Evolutionary conservation across 805 yeast genomes (phyloP).

Genomic region (Naumovozyma castellii): DNA sequence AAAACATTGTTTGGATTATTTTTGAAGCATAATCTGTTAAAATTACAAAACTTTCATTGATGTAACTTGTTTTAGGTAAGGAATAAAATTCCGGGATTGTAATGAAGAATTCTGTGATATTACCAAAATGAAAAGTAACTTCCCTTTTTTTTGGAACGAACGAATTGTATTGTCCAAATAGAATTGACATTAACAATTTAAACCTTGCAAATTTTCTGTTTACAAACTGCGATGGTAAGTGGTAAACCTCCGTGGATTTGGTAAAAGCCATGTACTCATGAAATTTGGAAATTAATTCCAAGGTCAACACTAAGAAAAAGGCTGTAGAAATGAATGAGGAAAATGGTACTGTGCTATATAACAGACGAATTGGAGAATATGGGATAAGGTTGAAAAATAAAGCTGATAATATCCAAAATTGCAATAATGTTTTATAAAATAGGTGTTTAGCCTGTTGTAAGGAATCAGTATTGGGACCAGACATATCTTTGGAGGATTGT

Average conservation of each 20-base stretch:
- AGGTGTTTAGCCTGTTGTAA: neutral
- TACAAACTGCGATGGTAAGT: too few species aligned
- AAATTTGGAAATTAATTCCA: slow-evolving; percentile 14
- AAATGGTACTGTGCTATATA: slow-evolving; percentile 11
- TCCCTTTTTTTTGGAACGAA: slow-evolving; percentile 1
- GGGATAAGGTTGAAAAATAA: slow-evolving; percentile 11
- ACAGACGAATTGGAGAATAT: slow-evolving; percentile 7
- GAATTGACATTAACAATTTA: slow-evolving; percentile 1
- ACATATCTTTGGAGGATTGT: neutral
- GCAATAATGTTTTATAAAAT: slow-evolving; percentile 9
- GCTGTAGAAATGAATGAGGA: slow-evolving; percentile 5
- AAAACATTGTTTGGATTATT: neutral
- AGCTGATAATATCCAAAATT: slow-evolving; percentile 18
- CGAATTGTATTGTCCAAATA: neutral
- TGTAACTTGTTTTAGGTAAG: slow-evolving; percentile 6
- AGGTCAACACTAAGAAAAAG: slow-evolving; percentile 6
- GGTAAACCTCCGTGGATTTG: too few species aligned
- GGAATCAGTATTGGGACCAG: neutral
- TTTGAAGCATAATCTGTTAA: neutral
- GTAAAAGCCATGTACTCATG: slow-evolving; percentile 9
- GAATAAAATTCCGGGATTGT: slow-evolving; percentile 6
- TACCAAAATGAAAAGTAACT: slow-evolving; percentile 8
- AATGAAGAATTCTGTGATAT: slow-evolving; percentile 9
- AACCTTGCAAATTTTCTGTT: too few species aligned
- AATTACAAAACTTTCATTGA: neutral